Evolutionary conservation across 352 stramenopile genomes (phyloP), one percentile per base, ranked within the genome.

Genomic region (Globisporangium cylindrosporum): DNA sequence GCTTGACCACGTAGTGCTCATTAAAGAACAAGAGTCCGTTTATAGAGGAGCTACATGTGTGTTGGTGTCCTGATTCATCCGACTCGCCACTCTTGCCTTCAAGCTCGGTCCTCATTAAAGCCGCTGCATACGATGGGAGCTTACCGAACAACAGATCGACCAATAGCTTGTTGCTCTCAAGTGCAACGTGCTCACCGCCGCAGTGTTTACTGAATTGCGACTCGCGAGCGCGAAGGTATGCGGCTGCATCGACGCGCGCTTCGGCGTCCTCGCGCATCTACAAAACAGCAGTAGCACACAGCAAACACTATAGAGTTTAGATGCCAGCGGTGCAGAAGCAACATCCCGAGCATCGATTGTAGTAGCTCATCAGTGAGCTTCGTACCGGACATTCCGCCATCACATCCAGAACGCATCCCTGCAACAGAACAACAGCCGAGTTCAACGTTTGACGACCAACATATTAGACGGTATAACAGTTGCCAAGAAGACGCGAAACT

Each of bases 1-100:
- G 85, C 54, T 93, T 92, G 62, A 91, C 77, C 24, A 93, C 80
- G 62, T 89, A 93, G 62, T 93, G 85, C 63, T 93, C 85, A 59
- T 92, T 92, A 72, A 93, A 92, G 60, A 92, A 91, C n/a, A 74
- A 76, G 6, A 83, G 29, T 29, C 65, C 8, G 24, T 27, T 14
- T 14, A 3, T 4, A 12, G 43, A 24, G 43, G 18, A 14, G 43
- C 43, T 10, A 10, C 18, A 24, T 24, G 43, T 4, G 4, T 12
- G 43, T 8, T 24, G 43, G 2, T n/a, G 32, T 38, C 32, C 18
- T 51, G 18, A 12, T 12, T 12, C 18, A 22, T 51, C 18, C 0
- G 18, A 12, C 6, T 51, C 22, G 54, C 25, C 41, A 41, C 46
- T 1, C 68, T 34, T 27, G 14, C n/a, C 51, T 25, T 46, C 24